phyloP scores from a whole-genome alignment of 2,329 filamentous ascomycete species.

The Ophiostoma himal-ulmi region DNA sequence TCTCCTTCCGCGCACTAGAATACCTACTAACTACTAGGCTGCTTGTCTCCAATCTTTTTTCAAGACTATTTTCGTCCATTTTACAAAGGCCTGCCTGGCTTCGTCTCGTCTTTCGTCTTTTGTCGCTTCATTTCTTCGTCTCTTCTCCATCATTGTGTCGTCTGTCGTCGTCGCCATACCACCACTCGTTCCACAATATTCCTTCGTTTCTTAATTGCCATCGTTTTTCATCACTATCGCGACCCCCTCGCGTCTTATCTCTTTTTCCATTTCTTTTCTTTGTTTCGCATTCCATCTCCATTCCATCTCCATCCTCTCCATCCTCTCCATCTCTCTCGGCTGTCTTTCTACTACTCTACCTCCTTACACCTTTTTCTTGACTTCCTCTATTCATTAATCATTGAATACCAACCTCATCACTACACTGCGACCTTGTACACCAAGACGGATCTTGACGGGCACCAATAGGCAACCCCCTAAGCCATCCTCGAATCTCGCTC shows the following conservation, averaged over 20 bases:
- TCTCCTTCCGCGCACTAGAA: neutral
- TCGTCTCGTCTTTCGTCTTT: neutral
- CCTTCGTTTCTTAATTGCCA: neutral
- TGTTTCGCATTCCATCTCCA: neutral
- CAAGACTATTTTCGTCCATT: constrained; percentile 5
- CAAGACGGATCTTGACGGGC: neutral
- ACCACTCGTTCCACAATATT: neutral
- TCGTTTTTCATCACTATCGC: neutral
- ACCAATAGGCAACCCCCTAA: neutral
- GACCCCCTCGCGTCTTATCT: constrained; percentile 1
- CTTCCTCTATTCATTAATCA: neutral
- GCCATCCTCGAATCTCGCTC: neutral
- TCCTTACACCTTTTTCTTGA: neutral
- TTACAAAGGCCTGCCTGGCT: neutral
- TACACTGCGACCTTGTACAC: neutral
- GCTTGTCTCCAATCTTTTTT: constrained; percentile 3
- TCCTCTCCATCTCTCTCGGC: neutral
- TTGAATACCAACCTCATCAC: neutral
- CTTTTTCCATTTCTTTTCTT: constrained; percentile 7
- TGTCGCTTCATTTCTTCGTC: neutral
- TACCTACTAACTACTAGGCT: neutral
- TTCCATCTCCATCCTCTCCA: neutral
- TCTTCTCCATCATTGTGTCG: neutral
- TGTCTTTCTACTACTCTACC: neutral
- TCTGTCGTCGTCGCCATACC: neutral